A percentile compares a stretch with the other conserved stretches of the same genome.
Evolutionary conservation across 257 asterid species (phyloP).

Genomic region (Plantago major): DNA sequence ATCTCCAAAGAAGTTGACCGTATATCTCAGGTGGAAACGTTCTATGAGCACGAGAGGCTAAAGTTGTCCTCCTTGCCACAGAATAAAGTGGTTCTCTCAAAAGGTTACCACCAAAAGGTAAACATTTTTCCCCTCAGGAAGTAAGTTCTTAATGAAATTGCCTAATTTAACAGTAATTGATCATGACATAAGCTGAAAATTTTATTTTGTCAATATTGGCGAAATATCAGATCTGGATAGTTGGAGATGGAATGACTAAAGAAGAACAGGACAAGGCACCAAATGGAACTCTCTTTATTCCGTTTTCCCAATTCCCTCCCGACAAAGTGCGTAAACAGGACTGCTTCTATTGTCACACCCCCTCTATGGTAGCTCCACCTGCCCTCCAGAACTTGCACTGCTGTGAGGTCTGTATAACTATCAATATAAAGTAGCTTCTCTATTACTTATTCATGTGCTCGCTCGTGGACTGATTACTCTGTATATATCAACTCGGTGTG

Average conservation of each 20-base stretch:
- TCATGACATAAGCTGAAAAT: background rate
- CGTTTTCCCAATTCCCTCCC: slow-evolving; percentile 64
- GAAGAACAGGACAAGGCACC: slow-evolving; percentile 60
- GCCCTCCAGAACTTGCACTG: slow-evolving; percentile 63
- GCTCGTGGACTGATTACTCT: no score
- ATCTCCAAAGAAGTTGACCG: background rate
- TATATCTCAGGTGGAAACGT: slow-evolving; percentile 33
- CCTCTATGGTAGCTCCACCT: slow-evolving; percentile 67
- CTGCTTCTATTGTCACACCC: slow-evolving; percentile 44
- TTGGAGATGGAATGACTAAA: slow-evolving; percentile 58
- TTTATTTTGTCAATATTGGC: background rate
- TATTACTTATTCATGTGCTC: background rate
- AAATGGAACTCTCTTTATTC: slow-evolving; percentile 60
- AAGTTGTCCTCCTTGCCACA: slow-evolving; percentile 22
- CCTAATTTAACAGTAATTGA: background rate
- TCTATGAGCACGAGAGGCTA: slow-evolving; percentile 41
- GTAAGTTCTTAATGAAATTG: no score
- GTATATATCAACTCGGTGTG: background rate
- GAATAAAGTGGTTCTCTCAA: slow-evolving; percentile 24
- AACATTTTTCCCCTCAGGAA: background rate
- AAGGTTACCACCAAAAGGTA: slow-evolving; percentile 38
- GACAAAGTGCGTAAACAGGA: slow-evolving; percentile 46
- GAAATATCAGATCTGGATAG: slow-evolving; percentile 58
- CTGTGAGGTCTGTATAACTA: slow-evolving; percentile 51
- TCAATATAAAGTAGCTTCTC: background rate